Evolutionary conservation across 1,284 basidiomycete species (phyloP).

Genomic region (Austroboletus niveus): DNA sequence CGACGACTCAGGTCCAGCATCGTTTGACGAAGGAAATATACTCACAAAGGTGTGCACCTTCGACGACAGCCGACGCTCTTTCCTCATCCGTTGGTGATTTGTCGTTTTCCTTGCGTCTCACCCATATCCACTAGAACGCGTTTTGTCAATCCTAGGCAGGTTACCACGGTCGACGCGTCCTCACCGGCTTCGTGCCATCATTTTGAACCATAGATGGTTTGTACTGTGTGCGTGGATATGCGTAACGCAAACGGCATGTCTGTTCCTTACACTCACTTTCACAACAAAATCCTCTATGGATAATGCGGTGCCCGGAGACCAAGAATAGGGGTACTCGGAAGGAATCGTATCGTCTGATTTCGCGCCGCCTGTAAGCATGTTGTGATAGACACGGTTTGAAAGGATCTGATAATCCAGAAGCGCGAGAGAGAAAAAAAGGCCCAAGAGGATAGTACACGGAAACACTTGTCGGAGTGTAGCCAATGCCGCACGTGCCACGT

Average conservation of each 20-base stretch:
- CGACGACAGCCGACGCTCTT: conserved; percentile 40
- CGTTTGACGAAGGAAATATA: neutral
- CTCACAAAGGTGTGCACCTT: conserved; percentile 50
- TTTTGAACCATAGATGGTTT: conserved; percentile 74
- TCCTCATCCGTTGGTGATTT: conserved; percentile 18
- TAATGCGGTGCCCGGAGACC: conserved; percentile 21
- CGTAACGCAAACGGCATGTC: neutral
- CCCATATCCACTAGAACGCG: conserved; percentile 64
- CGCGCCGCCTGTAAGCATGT: conserved; percentile 13
- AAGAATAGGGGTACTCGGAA: conserved; percentile 19
- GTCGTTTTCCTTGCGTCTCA: conserved; percentile 35
- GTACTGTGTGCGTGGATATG: conserved; percentile 40
- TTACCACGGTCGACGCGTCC: conserved; percentile 13
- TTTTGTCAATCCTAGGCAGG: neutral
- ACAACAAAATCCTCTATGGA: conserved; percentile 22
- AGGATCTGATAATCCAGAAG: neutral
- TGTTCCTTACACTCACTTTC: conserved; percentile 16
- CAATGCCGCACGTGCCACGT: neutral
- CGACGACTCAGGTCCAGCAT: neutral
- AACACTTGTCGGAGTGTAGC: too few species aligned
- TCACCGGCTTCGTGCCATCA: conserved; percentile 68
- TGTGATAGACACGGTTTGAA: neutral
- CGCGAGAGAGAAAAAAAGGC: neutral
- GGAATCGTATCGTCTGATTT: conserved; percentile 16
- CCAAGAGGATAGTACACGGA: too few species aligned